Evolutionary conservation across 2,329 filamentous ascomycete genomes (phyloP).

Genomic region (Microdochium paspali): DNA sequence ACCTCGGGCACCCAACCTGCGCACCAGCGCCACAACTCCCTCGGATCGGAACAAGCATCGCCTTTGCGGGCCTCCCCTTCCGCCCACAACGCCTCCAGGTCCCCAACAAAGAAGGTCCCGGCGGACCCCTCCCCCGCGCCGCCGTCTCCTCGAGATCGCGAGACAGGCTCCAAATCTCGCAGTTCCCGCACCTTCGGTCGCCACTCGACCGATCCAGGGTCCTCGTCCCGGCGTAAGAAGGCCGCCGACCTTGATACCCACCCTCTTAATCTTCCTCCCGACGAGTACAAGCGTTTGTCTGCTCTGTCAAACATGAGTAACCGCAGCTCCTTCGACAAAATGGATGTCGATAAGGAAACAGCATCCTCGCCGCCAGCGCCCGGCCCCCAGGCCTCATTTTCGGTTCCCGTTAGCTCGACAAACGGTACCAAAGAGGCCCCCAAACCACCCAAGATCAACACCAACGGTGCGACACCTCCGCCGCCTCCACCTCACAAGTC

Average conservation of each 20-base stretch:
- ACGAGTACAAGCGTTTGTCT: constrained; percentile 73
- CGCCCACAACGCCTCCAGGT: constrained; percentile 6
- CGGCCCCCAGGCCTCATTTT: constrained; percentile 36
- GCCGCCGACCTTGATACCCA: constrained; percentile 66
- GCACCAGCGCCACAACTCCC: constrained; percentile 5
- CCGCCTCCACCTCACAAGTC: constrained; percentile 68
- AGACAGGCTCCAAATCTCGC: constrained; percentile 25
- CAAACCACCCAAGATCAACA: constrained; percentile 16
- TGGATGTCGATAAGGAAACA: constrained; percentile 68
- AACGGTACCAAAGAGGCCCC: constrained; percentile 33
- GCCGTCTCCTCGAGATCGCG: constrained; percentile 14
- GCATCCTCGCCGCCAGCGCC: constrained; percentile 40
- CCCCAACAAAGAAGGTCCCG: constrained; percentile 12
- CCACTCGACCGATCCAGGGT: constrained; percentile 37
- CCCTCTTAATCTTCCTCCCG: constrained; percentile 81
- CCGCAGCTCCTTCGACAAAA: constrained; percentile 44
- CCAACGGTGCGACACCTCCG: constrained; percentile 43
- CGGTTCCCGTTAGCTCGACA: constrained; percentile 39
- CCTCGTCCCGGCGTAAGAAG: constrained; percentile 39
- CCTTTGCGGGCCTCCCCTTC: constrained; percentile 13
- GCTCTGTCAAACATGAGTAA: constrained; percentile 54
- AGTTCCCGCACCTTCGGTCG: constrained; percentile 35
- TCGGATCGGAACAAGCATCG: constrained; percentile 15
- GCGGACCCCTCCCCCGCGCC: constrained; percentile 11
- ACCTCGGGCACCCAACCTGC: constrained; percentile 9